Conservation (phyloP, 2,329 filamentous ascomycete genomes). For the Chaetomium olivaceum region DNA sequence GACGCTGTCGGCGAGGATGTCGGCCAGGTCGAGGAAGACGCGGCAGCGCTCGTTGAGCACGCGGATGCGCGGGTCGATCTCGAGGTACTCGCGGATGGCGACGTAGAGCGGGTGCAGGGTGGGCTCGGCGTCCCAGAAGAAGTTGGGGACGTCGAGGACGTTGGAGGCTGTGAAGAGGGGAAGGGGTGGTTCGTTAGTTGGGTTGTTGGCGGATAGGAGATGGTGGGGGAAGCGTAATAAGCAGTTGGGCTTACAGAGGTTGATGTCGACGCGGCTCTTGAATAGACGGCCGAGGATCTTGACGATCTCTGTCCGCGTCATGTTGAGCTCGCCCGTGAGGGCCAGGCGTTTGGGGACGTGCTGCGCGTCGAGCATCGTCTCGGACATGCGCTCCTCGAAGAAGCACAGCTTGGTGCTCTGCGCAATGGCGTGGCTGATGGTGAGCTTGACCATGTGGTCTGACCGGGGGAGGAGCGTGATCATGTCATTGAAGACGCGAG, state of each 20-base stretch:
- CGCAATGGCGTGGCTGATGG: conserved; percentile 95
- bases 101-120: conserved; percentile 92
- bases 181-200: conserved; percentile 23
- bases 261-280: conserved; percentile 93
- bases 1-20: conserved; percentile 89
- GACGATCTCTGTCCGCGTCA: conserved; percentile 89
- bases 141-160: conserved; percentile 92
- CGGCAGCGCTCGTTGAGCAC: conserved; percentile 96
- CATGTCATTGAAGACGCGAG: conserved; percentile 98
- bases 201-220: conserved; percentile 8
- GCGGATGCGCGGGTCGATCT: conserved; percentile 93
- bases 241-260: conserved; percentile 72
- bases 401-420: conserved; percentile 96
- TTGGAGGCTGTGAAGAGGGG: conserved; percentile 68
- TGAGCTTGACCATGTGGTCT: conserved; percentile 98
- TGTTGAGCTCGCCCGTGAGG: conserved; percentile 83
- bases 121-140: conserved; percentile 98
- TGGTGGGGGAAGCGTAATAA: not conserved
- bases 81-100: conserved; percentile 93
- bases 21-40: conserved; percentile 93
- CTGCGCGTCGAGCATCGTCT: conserved; percentile 91
- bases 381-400: conserved; percentile 94
- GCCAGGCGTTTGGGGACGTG: conserved; percentile 88
- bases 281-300: conserved; percentile 88
- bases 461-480: conserved; percentile 86